These are phyloP conservation scores for Geotrichum bryndzae DNA, from an alignment of 1,139 yeast genomes.

Conservation along the genomic window DNA sequence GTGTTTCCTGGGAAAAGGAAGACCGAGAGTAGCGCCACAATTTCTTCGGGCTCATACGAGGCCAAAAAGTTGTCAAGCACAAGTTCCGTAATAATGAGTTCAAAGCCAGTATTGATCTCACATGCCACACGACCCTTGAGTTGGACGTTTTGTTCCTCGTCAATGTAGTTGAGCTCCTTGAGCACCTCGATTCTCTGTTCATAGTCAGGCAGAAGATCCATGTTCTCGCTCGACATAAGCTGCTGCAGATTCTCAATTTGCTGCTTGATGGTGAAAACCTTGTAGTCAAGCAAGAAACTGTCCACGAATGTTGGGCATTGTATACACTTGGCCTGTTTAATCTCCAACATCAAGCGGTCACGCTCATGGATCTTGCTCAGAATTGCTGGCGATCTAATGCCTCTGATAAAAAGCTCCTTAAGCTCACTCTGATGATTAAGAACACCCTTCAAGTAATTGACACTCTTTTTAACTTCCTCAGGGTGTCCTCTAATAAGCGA, in stretches of 20 bases:
- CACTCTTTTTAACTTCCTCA: constrained; percentile 41
- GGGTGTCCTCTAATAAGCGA: constrained; percentile 43
- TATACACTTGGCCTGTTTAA: constrained; percentile 33
- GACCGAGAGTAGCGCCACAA: constrained; percentile 84
- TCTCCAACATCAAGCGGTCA: constrained; percentile 37
- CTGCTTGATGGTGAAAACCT: constrained; percentile 43
- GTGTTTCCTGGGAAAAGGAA: constrained; percentile 89
- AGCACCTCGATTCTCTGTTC: constrained; percentile 80
- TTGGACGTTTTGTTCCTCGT: constrained; percentile 65
- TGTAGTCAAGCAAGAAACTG: constrained; percentile 46
- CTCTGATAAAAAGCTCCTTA: constrained; percentile 35
- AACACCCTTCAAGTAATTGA: constrained; percentile 40
- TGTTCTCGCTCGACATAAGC: constrained; percentile 75
- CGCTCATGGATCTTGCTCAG: constrained; percentile 38
- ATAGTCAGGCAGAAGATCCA: constrained; percentile 87
- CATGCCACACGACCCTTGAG: constrained; percentile 95
- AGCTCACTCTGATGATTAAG: constrained; percentile 43
- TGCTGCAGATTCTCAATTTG: constrained; percentile 54
- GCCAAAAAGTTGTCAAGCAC: constrained; percentile 87
- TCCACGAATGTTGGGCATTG: constrained; percentile 39
- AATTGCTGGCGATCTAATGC: neutral
- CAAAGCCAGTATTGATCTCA: constrained; percentile 84
- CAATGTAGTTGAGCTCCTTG: constrained; percentile 69
- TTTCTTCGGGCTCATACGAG: constrained; percentile 91
- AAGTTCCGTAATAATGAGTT: constrained; percentile 79